Evolutionary conservation across 129 eudicot species (phyloP), one percentile per base, ranked within the genome.

Genomic region (Scalesia atractyloides): DNA sequence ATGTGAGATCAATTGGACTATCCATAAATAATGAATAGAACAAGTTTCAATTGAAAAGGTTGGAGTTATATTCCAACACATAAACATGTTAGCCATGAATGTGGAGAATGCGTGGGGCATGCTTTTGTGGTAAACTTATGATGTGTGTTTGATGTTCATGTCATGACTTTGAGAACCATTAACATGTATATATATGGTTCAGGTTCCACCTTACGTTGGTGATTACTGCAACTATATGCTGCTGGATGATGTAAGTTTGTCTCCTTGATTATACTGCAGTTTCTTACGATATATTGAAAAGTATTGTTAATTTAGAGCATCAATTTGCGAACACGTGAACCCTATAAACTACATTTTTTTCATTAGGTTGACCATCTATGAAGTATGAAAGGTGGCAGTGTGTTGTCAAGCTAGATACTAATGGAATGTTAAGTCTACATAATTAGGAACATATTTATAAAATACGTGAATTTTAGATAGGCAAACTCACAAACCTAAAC

Each of bases 231-330:
- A 88, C 96, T 34, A 82, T 93, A 61, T 93, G 98, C 78, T 89
- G 97, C 66, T 93, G 98, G 98, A 87, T 93, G 98, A 93, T 93
- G 98, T 93, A 90, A 93, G 97, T 79, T 69, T 71, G 51, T 12
- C 49, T 64, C 71, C 33, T 54, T 16, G 39, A 54, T 49, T 48
- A 26, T 24, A 22, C 33, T 57, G 17, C 43, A 48, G 30, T 72
- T 39, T 19, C 11, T 15, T 66, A 19, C 15, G 4, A 56, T 17
- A 0, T 20, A 56, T 19, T 20, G 30, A 22, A 3, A 58, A 24
- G 4, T 24, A 14, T 24, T 58, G 64, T 58, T 57, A 58, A 4
- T 10, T 22, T 57, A 22, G 14, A 20, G n/a, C 37, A 57, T 22
- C 7, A 9, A 22, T 22, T n/a, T 22, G n/a, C 33, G 5, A 8